Evolutionary conservation across 192 early-diverging fungal species (phyloP), one percentile per base, ranked within the genome.

Genomic region (Coemansia sp.): DNA sequence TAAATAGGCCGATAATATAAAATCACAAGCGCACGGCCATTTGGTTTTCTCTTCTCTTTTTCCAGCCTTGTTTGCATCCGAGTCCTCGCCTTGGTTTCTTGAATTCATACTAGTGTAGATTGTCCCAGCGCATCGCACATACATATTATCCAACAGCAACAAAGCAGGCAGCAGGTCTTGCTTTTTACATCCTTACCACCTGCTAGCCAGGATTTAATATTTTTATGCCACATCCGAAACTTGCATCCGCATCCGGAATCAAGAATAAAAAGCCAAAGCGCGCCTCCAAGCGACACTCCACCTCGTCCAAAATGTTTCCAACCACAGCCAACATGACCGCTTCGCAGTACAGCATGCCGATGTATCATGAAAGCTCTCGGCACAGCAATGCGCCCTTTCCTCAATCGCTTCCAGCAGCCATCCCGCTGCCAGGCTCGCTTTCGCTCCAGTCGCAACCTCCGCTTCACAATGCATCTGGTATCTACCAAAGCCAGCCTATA

Each of bases 341-440:
- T 30, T 42, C 45, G 31, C 61, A 50, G 19, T 39, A 54, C 30
- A 51, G 14, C 19, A 33, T 43, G 7, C 36, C 46, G 9, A 47
- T 23, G 30, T 38, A 44, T 40, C 30, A 15, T 44, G 55, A 57
- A 11, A 19, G 36, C 5, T 7, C 44, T 0, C 16, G 55, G 20
- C 44, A 18, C 44, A 21, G 31, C 55, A 15, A 14, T 45, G 35
- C 6, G 16, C 16, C 31, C 13, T 39, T 48, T 21, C 1, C 55
- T 26, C 23, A 38, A 14, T 48, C 55, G 26, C 47, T 68, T 19
- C 65, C 65, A 6, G 49, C 49, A 8, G 31, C 65, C 40, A 61
- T 68, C 31, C 53, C 58, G 23, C 53, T 68, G 46, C 65, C 65
- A 3, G 45, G 54, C 20, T 31, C 48, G 6, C 28, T 6, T 11